phyloP scores from a whole-genome alignment of 2,329 filamentous ascomycete species.

The Talaromyces sp. region DNA sequence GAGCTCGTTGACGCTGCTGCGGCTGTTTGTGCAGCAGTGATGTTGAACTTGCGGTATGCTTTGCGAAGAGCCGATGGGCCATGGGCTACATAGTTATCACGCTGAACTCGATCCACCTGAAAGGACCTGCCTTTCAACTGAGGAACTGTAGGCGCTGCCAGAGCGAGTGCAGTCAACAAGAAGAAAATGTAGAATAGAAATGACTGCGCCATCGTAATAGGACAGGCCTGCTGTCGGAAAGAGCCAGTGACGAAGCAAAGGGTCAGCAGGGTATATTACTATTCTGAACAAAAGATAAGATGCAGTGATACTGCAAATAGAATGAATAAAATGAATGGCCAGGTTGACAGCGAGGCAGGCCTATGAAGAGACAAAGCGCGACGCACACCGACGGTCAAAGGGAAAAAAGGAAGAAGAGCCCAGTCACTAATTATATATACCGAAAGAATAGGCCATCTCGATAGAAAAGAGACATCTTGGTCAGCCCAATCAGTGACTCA shows the following conservation, averaged over 20 bases:
- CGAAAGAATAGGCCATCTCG: neutral
- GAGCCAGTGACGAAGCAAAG: neutral
- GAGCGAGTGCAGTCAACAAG: constrained; percentile 26
- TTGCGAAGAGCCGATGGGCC: constrained; percentile 59
- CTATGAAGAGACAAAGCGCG: neutral
- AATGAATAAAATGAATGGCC: neutral
- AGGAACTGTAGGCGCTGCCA: constrained; percentile 16
- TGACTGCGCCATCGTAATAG: constrained; percentile 22
- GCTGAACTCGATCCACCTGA: constrained; percentile 54
- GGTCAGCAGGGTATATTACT: neutral
- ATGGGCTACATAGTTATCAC: constrained; percentile 52
- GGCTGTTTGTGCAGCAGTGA: constrained; percentile 32
- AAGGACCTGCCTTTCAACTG: constrained; percentile 45
- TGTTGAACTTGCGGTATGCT: constrained; percentile 63
- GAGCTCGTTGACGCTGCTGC: constrained; percentile 25
- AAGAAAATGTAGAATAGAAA: constrained; percentile 22
- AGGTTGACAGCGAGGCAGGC: neutral
- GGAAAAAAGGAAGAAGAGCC: neutral
- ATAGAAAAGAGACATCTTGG: neutral
- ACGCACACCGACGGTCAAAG: neutral
- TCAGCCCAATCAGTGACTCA: neutral
- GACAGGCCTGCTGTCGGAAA: constrained; percentile 5
- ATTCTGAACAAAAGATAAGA: neutral
- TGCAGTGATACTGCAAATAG: no score
- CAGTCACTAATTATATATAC: neutral